Conservation (phyloP, 768 basidiomycete genomes). For the Serendipita sp. region DNA sequence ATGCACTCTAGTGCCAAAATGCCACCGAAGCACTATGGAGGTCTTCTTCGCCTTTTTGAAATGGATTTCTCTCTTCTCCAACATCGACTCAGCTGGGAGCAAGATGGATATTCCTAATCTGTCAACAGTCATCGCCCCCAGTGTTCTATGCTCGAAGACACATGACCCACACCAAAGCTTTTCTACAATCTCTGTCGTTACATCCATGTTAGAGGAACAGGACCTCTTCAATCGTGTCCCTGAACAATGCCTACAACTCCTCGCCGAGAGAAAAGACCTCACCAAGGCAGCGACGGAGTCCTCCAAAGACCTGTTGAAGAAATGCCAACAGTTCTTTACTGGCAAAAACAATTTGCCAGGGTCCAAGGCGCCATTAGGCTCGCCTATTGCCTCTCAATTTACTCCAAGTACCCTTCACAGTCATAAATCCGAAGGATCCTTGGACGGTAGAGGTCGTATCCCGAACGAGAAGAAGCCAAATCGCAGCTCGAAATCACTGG, state of each 20-base stretch:
- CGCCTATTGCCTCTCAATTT: not conserved
- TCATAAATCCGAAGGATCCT: slow-evolving; percentile 1
- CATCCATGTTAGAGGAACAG: slow-evolving; percentile 75
- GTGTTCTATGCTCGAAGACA: slow-evolving; percentile 65
- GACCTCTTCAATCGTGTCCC: slow-evolving; percentile 92
- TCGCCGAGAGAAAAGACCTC: slow-evolving; percentile 91
- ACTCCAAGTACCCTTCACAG: not conserved
- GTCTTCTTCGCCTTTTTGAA: slow-evolving; percentile 96
- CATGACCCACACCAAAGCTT: slow-evolving; percentile 91
- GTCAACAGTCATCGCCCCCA: slow-evolving; percentile 93
- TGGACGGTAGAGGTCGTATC: not conserved
- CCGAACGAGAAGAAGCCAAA: not conserved
- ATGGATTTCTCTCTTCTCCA: slow-evolving; percentile 98
- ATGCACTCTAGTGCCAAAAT: slow-evolving; percentile 74
- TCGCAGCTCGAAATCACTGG: not conserved
- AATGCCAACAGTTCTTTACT: slow-evolving; percentile 70
- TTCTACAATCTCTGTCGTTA: slow-evolving; percentile 58
- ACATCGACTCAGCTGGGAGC: slow-evolving; percentile 92
- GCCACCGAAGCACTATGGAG: slow-evolving; percentile 96
- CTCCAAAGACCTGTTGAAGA: slow-evolving; percentile 83
- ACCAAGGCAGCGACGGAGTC: slow-evolving; percentile 65
- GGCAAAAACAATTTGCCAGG: slow-evolving; percentile 1
- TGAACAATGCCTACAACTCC: slow-evolving; percentile 66
- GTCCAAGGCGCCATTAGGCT: not conserved
- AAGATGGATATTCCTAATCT: slow-evolving; percentile 96